Evolutionary conservation across 202 grass and related monocot genomes (phyloP).

Genomic region (Brachypodium distachyon): DNA sequence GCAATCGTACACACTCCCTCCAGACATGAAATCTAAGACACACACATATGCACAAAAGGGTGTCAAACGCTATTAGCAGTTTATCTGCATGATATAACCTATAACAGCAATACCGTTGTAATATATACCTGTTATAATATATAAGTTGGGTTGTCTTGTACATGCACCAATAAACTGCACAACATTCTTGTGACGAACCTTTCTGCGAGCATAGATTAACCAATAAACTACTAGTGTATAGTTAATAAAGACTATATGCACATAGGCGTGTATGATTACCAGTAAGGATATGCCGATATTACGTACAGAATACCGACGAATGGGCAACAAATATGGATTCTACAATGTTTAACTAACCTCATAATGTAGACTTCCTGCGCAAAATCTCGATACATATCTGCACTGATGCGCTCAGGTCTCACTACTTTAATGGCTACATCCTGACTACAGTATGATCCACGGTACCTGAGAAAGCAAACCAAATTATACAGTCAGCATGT

Average conservation of each 20-base stretch:
- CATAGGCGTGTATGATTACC: background rate
- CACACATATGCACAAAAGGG: background rate
- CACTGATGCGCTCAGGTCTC: slow-evolving; percentile 52
- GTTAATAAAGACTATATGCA: background rate
- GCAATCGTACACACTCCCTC: slow-evolving; percentile 78
- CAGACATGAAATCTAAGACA: slow-evolving; percentile 78
- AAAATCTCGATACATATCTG: slow-evolving; percentile 72
- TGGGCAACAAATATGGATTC: background rate
- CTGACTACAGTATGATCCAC: slow-evolving; percentile 75
- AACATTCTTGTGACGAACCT: slow-evolving; percentile 85
- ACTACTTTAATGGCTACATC: slow-evolving; percentile 92
- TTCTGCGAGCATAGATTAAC: slow-evolving; percentile 42
- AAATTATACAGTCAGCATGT: background rate
- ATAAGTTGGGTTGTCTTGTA: slow-evolving; percentile 55
- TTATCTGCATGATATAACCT: background rate
- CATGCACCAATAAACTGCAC: slow-evolving; percentile 88
- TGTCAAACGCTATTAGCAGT: background rate
- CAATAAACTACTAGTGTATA: background rate
- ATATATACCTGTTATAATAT: slow-evolving; percentile 35
- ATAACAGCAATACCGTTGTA: background rate
- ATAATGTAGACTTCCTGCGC: slow-evolving; percentile 89
- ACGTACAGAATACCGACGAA: background rate
- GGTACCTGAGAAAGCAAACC: slow-evolving; percentile 42
- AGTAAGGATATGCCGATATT: background rate
- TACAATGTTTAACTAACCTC: slow-evolving; percentile 42